Evolutionary conservation across 805 yeast genomes (phyloP), one percentile per base, ranked within the genome.

Genomic region (Candida pini): DNA sequence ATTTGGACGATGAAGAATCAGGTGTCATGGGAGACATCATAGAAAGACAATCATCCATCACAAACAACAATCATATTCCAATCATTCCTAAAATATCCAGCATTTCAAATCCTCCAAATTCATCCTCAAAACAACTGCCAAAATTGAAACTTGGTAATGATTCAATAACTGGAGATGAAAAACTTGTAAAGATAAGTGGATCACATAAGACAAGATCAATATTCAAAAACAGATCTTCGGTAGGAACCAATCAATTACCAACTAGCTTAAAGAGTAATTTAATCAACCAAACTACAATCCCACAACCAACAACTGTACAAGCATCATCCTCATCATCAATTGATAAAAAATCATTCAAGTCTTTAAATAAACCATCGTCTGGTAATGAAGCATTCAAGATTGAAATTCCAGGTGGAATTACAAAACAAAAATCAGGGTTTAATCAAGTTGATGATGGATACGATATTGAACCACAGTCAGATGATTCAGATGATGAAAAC

Each of bases 401-500:
- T n/a, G n/a, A n/a, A n/a, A n/a, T n/a, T n/a, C n/a, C n/a, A n/a
- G n/a, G n/a, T n/a, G n/a, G n/a, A n/a, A n/a, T n/a, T n/a, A n/a
- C n/a, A n/a, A n/a, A n/a, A n/a, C n/a, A n/a, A n/a, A n/a, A n/a
- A n/a, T n/a, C n/a, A n/a, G n/a, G n/a, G n/a, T n/a, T n/a, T n/a
- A n/a, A n/a, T n/a, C n/a, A 43, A 19, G 25, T 38, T 3, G 33
- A 26, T 6, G 49, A 46, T n/a, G 43, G 39, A 17, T 44, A 44
- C 32, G 43, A 39, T n/a, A n/a, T n/a, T n/a, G n/a, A n/a, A n/a
- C n/a, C n/a, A n/a, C n/a, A n/a, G n/a, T n/a, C n/a, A n/a, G n/a
- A n/a, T n/a, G n/a, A n/a, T n/a, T n/a, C n/a, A 5, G 48, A 49
- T 27, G 47, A 45, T 21, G 48, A 47, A 14, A 45, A 42, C 14